Base-by-base conservation (phyloP, 768 basidiomycete genomes). In the Pleurotus giganteus region DNA sequence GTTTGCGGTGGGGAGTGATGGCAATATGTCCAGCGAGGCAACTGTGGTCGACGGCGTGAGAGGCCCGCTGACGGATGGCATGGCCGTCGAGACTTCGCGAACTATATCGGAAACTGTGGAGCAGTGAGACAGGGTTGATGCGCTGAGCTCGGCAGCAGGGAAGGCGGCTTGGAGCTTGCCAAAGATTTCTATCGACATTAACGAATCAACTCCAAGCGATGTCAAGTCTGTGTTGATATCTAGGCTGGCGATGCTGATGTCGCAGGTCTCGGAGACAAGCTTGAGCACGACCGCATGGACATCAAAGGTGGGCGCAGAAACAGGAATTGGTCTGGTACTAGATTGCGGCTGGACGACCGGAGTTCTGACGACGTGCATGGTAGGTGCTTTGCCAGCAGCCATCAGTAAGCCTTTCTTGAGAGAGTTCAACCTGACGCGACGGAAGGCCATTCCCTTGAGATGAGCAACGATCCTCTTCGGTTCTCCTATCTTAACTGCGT, bases 181-280 rank as follows among this genome's bases (percentile, higher is more conserved):
- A n/a, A 69, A 65, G 8, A 84, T 67, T 63, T 89, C 86, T 50
- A 86, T 83, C n/a, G 80, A 78, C 66, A 80, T 81, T 56, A 88
- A 66, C 1, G 86, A 88, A 60, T 88, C 84, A 46, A 88, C 70
- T 0, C 87, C 86, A 8, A 88, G 74, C 3, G 74, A 66, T 9
- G 71, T 73, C n/a, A 89, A 66, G 43, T 83, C 77, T 0, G 65
- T 64, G 24, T 75, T 66, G 34, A 75, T 37, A 36, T 73, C 69
- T 17, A 74, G 52, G 1, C 61, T 53, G 8, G 72, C 62, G 0
- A 66, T 49, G n/a, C 71, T 69, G 36, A 80, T 62, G 41, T 65
- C 72, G 56, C 79, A 79, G 6, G 72, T 66, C 29, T 74, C 72
- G 4, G 76, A 69, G 9, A 83, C 65, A 32, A 80, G 65, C 15